phyloP scores from a whole-genome alignment of 179 eudicot genomes.

The Patellifolia procumbens region DNA sequence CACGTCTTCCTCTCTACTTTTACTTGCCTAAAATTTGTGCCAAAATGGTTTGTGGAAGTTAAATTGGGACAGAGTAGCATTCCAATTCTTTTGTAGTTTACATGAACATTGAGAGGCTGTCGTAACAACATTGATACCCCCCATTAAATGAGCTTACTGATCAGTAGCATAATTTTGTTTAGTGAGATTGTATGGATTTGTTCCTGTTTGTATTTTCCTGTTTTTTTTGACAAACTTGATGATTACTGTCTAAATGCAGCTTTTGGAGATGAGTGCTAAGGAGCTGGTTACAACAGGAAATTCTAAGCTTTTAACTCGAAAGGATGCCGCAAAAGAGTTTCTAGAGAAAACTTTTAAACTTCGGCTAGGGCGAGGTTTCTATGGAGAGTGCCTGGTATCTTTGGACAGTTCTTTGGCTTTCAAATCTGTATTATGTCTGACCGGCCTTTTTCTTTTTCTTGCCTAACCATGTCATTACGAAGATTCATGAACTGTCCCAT shows the following conservation, averaged over 20 bases:
- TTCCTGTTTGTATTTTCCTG: not conserved
- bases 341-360: constrained; percentile 61
- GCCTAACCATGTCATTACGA: constrained; percentile 1
- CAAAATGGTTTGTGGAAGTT: no score
- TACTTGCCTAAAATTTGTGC: not conserved
- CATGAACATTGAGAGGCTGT: constrained; percentile 4
- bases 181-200: not conserved
- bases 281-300: constrained; percentile 61
- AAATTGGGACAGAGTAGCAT: no score
- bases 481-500: not conserved
- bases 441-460: not conserved
- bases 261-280: constrained; percentile 45
- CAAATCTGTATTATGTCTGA: constrained; percentile 4
- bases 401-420: constrained; percentile 7
- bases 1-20: no score
- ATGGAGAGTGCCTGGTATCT: constrained; percentile 92
- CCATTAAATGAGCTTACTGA: not conserved
- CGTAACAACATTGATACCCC: not conserved
- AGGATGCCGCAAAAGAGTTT: constrained; percentile 51
- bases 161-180: constrained; percentile 1
- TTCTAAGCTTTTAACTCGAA: constrained; percentile 44
- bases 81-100: not conserved
- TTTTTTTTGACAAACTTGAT: constrained; percentile 6
- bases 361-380: constrained; percentile 77
- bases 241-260: constrained; percentile 40